Evolutionary conservation across 129 eudicot species (phyloP).

Genomic region (Flaveria bidentis): DNA sequence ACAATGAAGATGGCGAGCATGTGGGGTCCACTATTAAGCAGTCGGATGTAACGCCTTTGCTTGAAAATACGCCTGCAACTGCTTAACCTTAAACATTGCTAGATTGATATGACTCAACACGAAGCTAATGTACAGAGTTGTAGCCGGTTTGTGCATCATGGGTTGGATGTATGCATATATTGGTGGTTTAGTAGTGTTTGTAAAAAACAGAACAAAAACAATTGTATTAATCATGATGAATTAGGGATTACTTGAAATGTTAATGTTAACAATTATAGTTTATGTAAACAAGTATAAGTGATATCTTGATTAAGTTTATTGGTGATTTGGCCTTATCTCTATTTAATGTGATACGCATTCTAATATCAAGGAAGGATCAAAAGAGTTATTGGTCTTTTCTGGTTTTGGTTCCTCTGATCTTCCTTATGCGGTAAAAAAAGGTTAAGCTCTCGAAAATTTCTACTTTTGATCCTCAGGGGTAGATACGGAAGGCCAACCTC

Average conservation of each 20-base stretch:
- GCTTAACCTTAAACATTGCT: conserved; percentile 10
- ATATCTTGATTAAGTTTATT: not conserved
- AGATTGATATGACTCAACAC: not conserved
- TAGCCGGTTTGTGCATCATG: not conserved
- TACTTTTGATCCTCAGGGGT: too few relatives aligned
- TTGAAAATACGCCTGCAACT: conserved; percentile 40
- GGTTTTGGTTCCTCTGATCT: too few relatives aligned
- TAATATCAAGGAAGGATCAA: too few relatives aligned
- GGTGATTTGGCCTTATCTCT: not conserved
- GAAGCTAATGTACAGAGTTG: conserved; percentile 24
- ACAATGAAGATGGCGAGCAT: conserved; percentile 53
- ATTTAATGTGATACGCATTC: not conserved
- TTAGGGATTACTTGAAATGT: not conserved
- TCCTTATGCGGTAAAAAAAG: too few relatives aligned
- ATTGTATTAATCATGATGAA: conserved; percentile 1
- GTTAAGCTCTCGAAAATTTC: too few relatives aligned
- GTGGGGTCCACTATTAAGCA: conserved; percentile 31
- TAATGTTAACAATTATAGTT: not conserved
- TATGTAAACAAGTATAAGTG: not conserved
- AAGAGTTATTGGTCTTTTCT: too few relatives aligned
- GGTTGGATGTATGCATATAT: conserved; percentile 2
- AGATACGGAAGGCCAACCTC: too few relatives aligned
- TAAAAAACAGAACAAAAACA: not conserved
- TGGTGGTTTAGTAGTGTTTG: not conserved
- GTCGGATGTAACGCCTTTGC: conserved; percentile 59